Percentiles rank a stretch among this genome's conserved stretches.
Conservation (phyloP, 768 basidiomycete species). For the Tephrocybe sp. region DNA sequence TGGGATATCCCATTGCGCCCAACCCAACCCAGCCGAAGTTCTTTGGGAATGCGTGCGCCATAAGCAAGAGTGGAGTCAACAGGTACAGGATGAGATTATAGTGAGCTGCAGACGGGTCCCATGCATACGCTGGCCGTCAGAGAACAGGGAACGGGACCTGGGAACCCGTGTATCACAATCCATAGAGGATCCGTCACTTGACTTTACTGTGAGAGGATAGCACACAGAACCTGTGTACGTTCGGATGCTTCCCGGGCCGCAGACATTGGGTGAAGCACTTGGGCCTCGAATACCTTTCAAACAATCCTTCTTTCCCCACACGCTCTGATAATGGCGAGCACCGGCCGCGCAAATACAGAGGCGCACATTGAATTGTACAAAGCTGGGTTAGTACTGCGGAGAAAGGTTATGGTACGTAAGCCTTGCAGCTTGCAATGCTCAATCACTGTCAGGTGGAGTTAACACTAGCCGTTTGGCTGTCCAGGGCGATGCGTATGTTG, state of each 20-base stretch:
- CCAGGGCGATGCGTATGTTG: conserved; percentile 44
- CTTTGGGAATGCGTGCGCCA: conserved; percentile 19
- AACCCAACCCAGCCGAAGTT: conserved; percentile 40
- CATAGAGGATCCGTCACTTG: neutral
- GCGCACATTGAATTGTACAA: conserved; percentile 43
- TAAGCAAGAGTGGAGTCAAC: neutral
- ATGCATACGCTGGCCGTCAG: neutral
- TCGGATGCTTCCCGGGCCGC: neutral
- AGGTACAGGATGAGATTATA: no score
- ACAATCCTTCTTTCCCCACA: neutral
- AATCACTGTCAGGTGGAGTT: no score
- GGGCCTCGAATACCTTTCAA: no score
- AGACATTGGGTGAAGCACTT: no score
- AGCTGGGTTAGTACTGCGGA: conserved; percentile 38
- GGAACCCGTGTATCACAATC: no score
- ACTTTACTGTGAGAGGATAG: no score
- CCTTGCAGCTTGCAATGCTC: no score
- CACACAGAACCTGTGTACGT: no score
- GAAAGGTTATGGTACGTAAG: conserved; percentile 41
- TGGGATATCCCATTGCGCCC: conserved; percentile 46
- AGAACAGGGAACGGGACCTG: neutral
- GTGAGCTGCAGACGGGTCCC: neutral
- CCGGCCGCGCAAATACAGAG: conserved; percentile 26
- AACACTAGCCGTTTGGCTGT: no score
- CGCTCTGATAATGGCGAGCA: conserved; percentile 19